A percentile compares a stretch with the other conserved stretches of the same genome.
Evolutionary conservation across 768 basidiomycete species (phyloP).

Genomic region (Lactarius vividus): DNA sequence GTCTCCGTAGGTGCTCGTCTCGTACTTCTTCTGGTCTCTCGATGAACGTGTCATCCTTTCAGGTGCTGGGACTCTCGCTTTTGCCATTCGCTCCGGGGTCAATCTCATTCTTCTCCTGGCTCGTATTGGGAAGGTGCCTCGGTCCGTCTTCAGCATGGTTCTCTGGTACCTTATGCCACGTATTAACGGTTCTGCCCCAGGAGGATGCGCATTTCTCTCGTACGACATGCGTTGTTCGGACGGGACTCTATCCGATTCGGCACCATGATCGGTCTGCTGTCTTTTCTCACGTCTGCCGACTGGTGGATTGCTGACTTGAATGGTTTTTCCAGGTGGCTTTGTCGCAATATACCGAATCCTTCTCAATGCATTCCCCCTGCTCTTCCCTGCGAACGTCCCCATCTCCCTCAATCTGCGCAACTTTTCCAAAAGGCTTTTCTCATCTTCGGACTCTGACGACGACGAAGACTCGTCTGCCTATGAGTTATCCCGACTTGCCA

Average conservation of each 20-base stretch:
- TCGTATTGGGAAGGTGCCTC: slow-evolving; percentile 47
- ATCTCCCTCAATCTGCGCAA: slow-evolving; percentile 22
- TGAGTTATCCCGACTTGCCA: slow-evolving; percentile 26
- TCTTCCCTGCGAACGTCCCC: slow-evolving; percentile 44
- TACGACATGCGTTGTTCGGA: slow-evolving; percentile 83
- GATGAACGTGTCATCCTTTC: background rate
- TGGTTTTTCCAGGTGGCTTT: slow-evolving; percentile 56
- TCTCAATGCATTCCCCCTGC: slow-evolving; percentile 71
- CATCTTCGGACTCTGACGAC: slow-evolving; percentile 10
- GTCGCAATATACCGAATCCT: slow-evolving; percentile 76
- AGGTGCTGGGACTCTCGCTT: slow-evolving; percentile 84
- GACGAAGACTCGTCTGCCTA: slow-evolving; percentile 25
- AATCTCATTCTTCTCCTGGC: slow-evolving; percentile 77
- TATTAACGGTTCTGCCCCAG: slow-evolving; percentile 38
- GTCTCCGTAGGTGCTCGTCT: slow-evolving; percentile 53
- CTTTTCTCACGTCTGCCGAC: background rate
- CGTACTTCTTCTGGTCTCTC: background rate
- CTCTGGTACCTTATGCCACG: background rate
- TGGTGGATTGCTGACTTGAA: background rate
- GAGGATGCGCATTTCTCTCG: slow-evolving; percentile 58
- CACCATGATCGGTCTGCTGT: slow-evolving; percentile 69
- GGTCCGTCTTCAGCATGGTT: background rate
- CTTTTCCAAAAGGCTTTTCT: slow-evolving; percentile 11
- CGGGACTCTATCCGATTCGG: slow-evolving; percentile 80
- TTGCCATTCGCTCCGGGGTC: slow-evolving; percentile 76